A percentile compares a stretch with the other conserved stretches of the same genome.
Evolutionary conservation across 495 filamentous ascomycete species (phyloP).

Genomic region (Viridothelium virens): DNA sequence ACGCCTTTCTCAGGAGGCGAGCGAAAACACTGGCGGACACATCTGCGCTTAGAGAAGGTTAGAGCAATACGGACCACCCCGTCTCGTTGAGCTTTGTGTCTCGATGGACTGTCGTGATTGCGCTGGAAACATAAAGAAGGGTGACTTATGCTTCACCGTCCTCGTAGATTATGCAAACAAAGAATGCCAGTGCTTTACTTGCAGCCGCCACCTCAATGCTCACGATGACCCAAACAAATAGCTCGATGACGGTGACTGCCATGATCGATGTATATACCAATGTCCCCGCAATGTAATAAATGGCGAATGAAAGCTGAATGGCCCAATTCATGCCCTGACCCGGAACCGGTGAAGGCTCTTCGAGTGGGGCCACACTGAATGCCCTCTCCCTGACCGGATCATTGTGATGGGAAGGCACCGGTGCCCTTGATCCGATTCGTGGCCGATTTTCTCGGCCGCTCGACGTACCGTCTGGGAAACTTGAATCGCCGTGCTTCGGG

Average conservation of each 20-base stretch:
- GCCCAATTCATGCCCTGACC: constrained; percentile 20
- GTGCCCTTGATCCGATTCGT: neutral
- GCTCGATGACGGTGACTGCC: constrained; percentile 21
- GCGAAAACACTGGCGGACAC: neutral
- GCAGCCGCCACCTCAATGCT: constrained; percentile 16
- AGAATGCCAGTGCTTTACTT: constrained; percentile 23
- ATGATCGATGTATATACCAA: constrained; percentile 21
- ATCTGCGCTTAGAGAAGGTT: neutral
- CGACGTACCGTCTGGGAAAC: neutral
- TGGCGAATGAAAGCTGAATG: constrained; percentile 19
- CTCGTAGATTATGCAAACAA: constrained; percentile 18
- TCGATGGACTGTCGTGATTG: neutral
- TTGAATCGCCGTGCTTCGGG: neutral
- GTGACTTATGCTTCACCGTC: neutral
- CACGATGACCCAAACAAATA: constrained; percentile 18
- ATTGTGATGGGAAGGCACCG: neutral
- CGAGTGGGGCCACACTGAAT: neutral
- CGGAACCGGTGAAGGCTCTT: constrained; percentile 16
- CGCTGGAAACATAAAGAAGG: neutral
- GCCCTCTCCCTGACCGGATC: neutral
- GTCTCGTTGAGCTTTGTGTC: no score
- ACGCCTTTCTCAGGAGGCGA: neutral
- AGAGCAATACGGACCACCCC: no score
- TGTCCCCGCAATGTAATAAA: constrained; percentile 24
- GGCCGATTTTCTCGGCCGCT: neutral